Evolutionary conservation across 2,329 filamentous ascomycete genomes (phyloP).

Genomic region (Amauroascus niger): DNA sequence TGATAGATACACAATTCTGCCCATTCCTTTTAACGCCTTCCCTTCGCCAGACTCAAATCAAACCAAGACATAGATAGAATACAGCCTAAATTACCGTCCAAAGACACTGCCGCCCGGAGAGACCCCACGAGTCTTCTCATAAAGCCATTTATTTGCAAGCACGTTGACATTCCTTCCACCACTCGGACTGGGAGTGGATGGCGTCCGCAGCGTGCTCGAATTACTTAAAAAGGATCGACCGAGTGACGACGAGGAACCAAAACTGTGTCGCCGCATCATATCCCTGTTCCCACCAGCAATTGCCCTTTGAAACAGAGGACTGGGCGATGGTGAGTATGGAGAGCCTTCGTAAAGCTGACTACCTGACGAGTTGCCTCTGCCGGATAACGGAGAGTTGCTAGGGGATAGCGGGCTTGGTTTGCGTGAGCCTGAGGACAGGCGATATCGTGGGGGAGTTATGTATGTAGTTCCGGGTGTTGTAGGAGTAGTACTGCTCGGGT

Average conservation of each 20-base stretch:
- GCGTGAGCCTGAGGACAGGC: constrained; percentile 56
- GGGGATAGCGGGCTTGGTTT: constrained; percentile 34
- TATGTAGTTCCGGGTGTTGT: constrained; percentile 60
- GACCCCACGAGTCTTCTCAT: constrained; percentile 57
- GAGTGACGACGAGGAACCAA: constrained; percentile 49
- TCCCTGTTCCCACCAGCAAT: constrained; percentile 39
- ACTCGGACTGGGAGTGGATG: constrained; percentile 59
- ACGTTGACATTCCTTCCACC: constrained; percentile 60
- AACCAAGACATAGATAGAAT: background rate
- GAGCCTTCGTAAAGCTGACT: constrained; percentile 34
- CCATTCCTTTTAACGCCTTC: constrained; percentile 2
- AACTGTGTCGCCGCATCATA: constrained; percentile 49
- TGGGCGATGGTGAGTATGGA: constrained; percentile 46
- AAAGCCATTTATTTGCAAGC: constrained; percentile 89
- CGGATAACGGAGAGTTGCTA: constrained; percentile 32
- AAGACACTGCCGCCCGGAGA: constrained; percentile 32
- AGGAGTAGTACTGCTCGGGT: constrained; percentile 55
- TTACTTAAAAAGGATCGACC: constrained; percentile 36
- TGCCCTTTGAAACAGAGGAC: constrained; percentile 59
- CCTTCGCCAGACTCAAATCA: background rate
- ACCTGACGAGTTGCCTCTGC: constrained; percentile 29
- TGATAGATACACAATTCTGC: background rate
- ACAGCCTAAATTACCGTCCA: constrained; percentile 7
- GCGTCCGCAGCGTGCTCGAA: constrained; percentile 46
- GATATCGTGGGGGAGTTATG: constrained; percentile 79